These are phyloP conservation scores for Akanthomyces uredinophilus DNA, from an alignment of 2,329 filamentous ascomycete species.

Conservation along the genomic window DNA sequence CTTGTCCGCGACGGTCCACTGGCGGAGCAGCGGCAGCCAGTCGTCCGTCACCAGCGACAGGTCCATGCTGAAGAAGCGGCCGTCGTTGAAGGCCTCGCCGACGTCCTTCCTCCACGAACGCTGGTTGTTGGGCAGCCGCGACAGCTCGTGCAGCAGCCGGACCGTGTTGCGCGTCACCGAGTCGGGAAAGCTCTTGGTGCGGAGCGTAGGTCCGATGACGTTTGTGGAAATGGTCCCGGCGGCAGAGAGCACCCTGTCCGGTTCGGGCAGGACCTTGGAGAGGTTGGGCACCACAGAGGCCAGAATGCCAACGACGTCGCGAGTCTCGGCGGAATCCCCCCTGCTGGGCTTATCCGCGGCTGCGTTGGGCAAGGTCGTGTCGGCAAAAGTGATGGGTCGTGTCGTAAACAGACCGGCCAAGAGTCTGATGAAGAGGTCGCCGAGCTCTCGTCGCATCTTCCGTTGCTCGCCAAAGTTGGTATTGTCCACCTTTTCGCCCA, in stretches of 20 bases:
- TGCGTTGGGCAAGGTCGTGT: constrained; percentile 37
- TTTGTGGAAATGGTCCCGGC: constrained; percentile 77
- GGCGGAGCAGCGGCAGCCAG: constrained; percentile 79
- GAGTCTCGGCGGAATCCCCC: constrained; percentile 46
- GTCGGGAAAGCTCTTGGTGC: constrained; percentile 80
- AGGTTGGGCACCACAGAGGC: constrained; percentile 74
- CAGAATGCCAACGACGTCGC: constrained; percentile 77
- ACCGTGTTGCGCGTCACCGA: constrained; percentile 71
- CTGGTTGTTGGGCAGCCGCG: constrained; percentile 70
- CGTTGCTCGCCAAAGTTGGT: constrained; percentile 94
- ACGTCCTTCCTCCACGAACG: constrained; percentile 94
- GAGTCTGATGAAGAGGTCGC: constrained; percentile 81
- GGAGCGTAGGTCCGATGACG: constrained; percentile 75
- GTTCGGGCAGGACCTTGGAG: constrained; percentile 76
- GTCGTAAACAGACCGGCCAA: constrained; percentile 93
- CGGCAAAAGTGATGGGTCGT: constrained; percentile 67
- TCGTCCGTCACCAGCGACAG: constrained; percentile 60
- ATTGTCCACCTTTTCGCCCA: constrained; percentile 95
- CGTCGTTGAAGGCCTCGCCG: constrained; percentile 84
- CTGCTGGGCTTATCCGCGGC: constrained; percentile 33
- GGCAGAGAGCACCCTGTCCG: constrained; percentile 74
- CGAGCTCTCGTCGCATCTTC: constrained; percentile 84
- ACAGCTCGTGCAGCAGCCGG: constrained; percentile 69
- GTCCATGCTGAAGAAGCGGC: constrained; percentile 73
- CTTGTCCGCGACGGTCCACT: constrained; percentile 83